Evolutionary conservation across 345 rosid species (phyloP).

Genomic region (sweet orange (Citrus sinensis)): DVS_A1.0 CM039168.1:28666501-28667000

Average conservation of each 20-base stretch:
- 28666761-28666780: background rate
- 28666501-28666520: background rate
- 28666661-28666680: constrained; percentile 4
- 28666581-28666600: background rate
- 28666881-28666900: background rate
- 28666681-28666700: background rate
- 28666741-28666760: background rate
- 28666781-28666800: background rate
- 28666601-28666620: background rate
- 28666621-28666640: background rate
- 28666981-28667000: background rate
- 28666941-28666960: background rate
- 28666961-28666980: background rate
- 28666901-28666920: background rate
- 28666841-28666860: background rate
- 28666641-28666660: background rate
- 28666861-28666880: background rate
- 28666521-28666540: background rate
- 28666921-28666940: background rate
- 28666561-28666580: background rate
- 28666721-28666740: background rate
- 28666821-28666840: background rate
- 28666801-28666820: background rate
- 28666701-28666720: background rate
- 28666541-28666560: background rate